Conservation (phyloP, 2,329 filamentous ascomycete species). For the Pseudodiploospora longispora region DNA sequence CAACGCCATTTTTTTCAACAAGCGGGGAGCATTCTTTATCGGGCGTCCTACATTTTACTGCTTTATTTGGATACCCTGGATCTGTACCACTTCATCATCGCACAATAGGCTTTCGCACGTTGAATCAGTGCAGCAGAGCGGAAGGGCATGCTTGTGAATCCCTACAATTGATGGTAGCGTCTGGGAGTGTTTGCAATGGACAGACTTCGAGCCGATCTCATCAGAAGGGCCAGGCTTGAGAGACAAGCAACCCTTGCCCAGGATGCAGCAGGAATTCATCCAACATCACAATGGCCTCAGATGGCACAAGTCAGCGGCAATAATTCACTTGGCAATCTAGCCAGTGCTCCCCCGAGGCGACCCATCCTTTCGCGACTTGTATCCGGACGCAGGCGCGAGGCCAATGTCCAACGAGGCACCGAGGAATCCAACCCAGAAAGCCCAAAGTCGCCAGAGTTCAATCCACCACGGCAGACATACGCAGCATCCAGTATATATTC, state of each 20-base stretch:
- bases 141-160: too few relatives aligned
- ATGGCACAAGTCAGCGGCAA: slow-evolving; percentile 1
- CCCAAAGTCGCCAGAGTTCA: slow-evolving; percentile 40
- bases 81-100: too few relatives aligned
- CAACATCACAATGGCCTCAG: background rate
- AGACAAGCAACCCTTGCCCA: slow-evolving; percentile 13
- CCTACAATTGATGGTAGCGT: too few relatives aligned
- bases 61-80: too few relatives aligned
- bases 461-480: background rate
- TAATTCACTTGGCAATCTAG: background rate
- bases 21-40: too few relatives aligned
- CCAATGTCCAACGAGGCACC: slow-evolving; percentile 5
- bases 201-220: slow-evolving; percentile 23
- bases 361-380: slow-evolving; percentile 12
- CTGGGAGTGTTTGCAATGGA: slow-evolving; percentile 16
- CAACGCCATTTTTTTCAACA: too few relatives aligned
- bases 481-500: too few relatives aligned
- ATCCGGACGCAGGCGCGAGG: slow-evolving; percentile 12
- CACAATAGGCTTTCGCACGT: too few relatives aligned
- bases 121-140: too few relatives aligned
- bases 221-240: slow-evolving; percentile 22
- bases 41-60: too few relatives aligned
- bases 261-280: slow-evolving; percentile 7
- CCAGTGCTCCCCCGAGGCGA: background rate
- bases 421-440: slow-evolving; percentile 23